These are phyloP conservation scores for Xylariaceae sp. DNA, from an alignment of 2,329 filamentous ascomycete genomes.

Conservation along the genomic window DNA sequence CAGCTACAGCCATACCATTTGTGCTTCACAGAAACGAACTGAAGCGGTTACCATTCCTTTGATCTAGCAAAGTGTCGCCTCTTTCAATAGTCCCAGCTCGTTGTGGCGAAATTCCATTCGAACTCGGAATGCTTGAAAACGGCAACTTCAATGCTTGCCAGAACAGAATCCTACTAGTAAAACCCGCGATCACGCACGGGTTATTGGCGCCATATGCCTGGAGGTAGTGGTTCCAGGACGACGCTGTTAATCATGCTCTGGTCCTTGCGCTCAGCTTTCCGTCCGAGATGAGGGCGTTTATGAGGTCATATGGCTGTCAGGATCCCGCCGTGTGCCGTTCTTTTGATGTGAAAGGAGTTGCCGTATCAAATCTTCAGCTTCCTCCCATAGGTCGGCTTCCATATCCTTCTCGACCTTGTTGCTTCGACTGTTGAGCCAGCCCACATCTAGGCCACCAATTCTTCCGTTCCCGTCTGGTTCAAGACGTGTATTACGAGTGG, in stretches of 20 bases:
- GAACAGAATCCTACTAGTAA: neutral
- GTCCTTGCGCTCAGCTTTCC: neutral
- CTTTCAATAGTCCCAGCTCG: neutral
- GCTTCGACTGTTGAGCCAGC: conserved; percentile 83
- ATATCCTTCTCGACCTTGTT: conserved; percentile 78
- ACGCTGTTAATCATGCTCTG: neutral
- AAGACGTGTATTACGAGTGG: conserved; percentile 37
- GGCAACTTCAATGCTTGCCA: neutral
- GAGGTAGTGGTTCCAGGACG: neutral
- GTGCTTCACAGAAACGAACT: neutral
- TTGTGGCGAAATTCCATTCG: neutral
- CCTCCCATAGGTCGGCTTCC: conserved; percentile 72
- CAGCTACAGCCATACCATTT: neutral
- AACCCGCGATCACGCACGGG: neutral
- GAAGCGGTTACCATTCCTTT: neutral
- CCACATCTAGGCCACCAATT: conserved; percentile 68
- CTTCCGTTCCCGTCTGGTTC: conserved; percentile 53
- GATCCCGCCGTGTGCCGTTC: neutral
- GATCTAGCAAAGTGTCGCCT: neutral
- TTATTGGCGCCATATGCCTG: neutral
- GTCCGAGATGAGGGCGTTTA: neutral
- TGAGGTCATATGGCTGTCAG: neutral
- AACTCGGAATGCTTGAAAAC: neutral
- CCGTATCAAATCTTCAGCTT: conserved; percentile 25
- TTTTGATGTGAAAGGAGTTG: conserved; percentile 18